phyloP scores from a whole-genome alignment of 2,329 filamentous ascomycete species.

The Verticillium albo-atrum region DNA sequence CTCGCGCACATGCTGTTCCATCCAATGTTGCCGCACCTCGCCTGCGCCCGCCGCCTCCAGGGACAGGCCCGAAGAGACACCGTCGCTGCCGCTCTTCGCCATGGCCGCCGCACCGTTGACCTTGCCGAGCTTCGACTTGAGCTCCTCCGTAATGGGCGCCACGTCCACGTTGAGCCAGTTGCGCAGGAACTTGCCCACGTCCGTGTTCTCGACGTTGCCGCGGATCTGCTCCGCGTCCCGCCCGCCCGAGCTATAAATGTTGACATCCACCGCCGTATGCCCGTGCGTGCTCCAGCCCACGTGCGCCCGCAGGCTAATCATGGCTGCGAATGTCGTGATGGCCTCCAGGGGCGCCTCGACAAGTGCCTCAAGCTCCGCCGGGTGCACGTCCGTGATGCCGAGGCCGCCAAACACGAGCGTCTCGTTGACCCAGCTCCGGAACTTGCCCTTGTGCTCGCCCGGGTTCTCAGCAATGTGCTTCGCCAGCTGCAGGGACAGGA shows the following conservation, averaged over 20 bases:
- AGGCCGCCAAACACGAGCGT: slow-evolving; percentile 65
- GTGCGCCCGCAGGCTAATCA: slow-evolving; percentile 83
- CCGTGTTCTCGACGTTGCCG: slow-evolving; percentile 93
- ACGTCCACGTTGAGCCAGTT: slow-evolving; percentile 79
- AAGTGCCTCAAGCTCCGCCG: slow-evolving; percentile 66
- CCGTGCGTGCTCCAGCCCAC: slow-evolving; percentile 94
- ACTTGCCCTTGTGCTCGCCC: slow-evolving; percentile 27
- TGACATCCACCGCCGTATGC: slow-evolving; percentile 91
- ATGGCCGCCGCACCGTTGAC: slow-evolving; percentile 4
- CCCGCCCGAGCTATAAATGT: slow-evolving; percentile 81
- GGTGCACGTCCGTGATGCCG: slow-evolving; percentile 69
- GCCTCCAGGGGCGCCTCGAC: slow-evolving; percentile 53
- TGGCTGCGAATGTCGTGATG: slow-evolving; percentile 65
- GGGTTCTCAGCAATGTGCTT: slow-evolving; percentile 46
- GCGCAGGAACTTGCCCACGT: slow-evolving; percentile 77
- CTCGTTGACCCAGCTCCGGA: slow-evolving; percentile 62
- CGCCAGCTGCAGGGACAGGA: slow-evolving; percentile 59
- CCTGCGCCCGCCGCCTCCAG: neutral
- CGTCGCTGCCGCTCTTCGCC: neutral
- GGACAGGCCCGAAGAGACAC: neutral
- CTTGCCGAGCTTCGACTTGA: slow-evolving; percentile 51
- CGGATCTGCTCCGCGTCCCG: slow-evolving; percentile 58
- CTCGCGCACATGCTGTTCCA: neutral
- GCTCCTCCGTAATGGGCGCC: slow-evolving; percentile 68
- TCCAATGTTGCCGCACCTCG: neutral